Conservation (phyloP, 1,139 yeast genomes). For the Petasospora fabianii region DNA sequence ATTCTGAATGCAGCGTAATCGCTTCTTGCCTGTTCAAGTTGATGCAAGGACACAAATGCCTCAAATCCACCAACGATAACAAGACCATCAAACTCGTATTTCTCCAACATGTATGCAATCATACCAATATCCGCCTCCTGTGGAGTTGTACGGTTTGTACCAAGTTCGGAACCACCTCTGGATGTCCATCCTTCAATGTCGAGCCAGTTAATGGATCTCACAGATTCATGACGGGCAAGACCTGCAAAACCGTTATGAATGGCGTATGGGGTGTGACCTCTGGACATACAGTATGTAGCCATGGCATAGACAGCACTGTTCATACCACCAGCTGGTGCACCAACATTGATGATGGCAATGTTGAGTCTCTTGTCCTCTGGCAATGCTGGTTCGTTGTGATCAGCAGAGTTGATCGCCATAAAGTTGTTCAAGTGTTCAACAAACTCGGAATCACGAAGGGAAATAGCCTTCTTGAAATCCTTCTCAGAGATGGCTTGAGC, state of each 20-base stretch:
- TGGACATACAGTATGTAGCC: slow-evolving; percentile 84
- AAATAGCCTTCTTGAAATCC: slow-evolving; percentile 83
- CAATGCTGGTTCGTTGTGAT: slow-evolving; percentile 54
- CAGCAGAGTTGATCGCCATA: slow-evolving; percentile 64
- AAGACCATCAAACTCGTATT: slow-evolving; percentile 79
- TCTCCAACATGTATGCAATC: slow-evolving; percentile 87
- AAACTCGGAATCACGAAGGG: slow-evolving; percentile 82
- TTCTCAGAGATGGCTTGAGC: slow-evolving; percentile 78
- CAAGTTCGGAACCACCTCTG: slow-evolving; percentile 91
- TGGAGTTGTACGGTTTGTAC: slow-evolving; percentile 88
- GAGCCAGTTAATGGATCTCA: slow-evolving; percentile 74
- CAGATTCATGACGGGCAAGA: slow-evolving; percentile 72
- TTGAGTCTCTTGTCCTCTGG: slow-evolving; percentile 46
- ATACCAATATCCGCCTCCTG: slow-evolving; percentile 74
- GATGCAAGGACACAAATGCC: slow-evolving; percentile 79
- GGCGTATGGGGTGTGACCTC: slow-evolving; percentile 85
- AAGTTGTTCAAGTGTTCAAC: slow-evolving; percentile 73
- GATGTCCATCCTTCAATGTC: slow-evolving; percentile 90
- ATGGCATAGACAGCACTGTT: slow-evolving; percentile 91
- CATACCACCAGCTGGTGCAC: slow-evolving; percentile 97
- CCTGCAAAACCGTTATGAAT: slow-evolving; percentile 94
- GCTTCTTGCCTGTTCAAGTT: slow-evolving; percentile 66
- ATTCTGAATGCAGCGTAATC: slow-evolving; percentile 87
- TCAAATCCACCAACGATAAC: slow-evolving; percentile 94
- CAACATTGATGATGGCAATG: slow-evolving; percentile 84